Percentiles rank a stretch among this genome's conserved stretches.
phyloP scores from a whole-genome alignment of 169 alveolate genomes.

The Plasmodium chabaudi region DNA sequence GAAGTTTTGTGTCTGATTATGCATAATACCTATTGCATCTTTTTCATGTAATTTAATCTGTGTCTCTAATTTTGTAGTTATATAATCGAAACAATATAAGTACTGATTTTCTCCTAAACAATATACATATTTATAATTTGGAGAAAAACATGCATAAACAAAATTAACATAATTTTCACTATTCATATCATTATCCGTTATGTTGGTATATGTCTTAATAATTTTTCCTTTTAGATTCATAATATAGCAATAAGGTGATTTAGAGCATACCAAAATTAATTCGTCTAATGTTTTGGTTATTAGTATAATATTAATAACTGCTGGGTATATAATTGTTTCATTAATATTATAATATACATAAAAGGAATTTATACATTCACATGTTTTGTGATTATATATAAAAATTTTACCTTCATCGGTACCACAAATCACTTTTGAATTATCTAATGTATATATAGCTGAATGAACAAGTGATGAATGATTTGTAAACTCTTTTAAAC shows the following conservation, averaged over 20 bases:
- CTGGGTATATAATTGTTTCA: constrained; percentile 38
- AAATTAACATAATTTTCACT: constrained; percentile 15
- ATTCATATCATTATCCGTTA: constrained; percentile 43
- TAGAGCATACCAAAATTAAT: constrained; percentile 81
- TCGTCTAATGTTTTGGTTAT: constrained; percentile 78
- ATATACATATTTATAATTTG: constrained; percentile 81
- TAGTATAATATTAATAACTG: constrained; percentile 31
- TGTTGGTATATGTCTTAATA: constrained; percentile 76
- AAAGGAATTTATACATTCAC: constrained; percentile 82
- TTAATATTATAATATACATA: constrained; percentile 78
- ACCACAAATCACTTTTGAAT: constrained; percentile 84
- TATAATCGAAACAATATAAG: constrained; percentile 82
- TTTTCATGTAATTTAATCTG: constrained; percentile 73
- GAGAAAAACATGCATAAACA: constrained; percentile 76
- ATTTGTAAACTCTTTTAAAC: constrained; percentile 81
- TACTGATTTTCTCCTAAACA: constrained; percentile 81
- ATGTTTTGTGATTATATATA: constrained; percentile 83
- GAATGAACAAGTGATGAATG: constrained; percentile 83
- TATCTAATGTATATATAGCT: constrained; percentile 79
- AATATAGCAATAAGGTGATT: constrained; percentile 79
- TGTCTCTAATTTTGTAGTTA: constrained; percentile 75
- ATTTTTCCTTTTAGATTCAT: constrained; percentile 83
- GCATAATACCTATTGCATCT: constrained; percentile 58
- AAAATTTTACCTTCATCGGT: constrained; percentile 85
- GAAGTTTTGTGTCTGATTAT: constrained; percentile 31